A percentile compares a stretch with the other conserved stretches of the same genome.
These are phyloP conservation scores for Antarctomyces pellizariae DNA, from an alignment of 495 filamentous ascomycete genomes.

Conservation along the genomic window DNA sequence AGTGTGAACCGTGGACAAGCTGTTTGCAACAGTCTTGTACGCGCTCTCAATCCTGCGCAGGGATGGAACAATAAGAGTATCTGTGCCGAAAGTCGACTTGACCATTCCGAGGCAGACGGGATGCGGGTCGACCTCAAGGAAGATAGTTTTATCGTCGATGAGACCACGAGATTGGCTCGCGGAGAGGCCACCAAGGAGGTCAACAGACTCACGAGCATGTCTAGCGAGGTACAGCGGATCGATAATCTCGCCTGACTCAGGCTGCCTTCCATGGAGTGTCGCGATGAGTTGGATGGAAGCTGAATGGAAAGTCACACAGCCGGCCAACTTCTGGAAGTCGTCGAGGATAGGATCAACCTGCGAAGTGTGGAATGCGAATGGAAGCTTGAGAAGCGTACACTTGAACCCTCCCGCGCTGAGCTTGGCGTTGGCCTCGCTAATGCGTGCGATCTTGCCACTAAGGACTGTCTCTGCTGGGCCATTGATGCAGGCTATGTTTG, in stretches of 20 bases:
- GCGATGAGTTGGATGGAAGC: slow-evolving; percentile 51
- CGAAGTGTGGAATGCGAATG: slow-evolving; percentile 62
- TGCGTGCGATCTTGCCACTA: slow-evolving; percentile 25
- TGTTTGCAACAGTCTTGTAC: slow-evolving; percentile 40
- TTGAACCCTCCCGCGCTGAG: slow-evolving; percentile 36
- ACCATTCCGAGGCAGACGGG: slow-evolving; percentile 47
- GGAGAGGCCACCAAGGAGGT: slow-evolving; percentile 42
- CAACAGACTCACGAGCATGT: slow-evolving; percentile 48
- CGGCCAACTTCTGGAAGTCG: slow-evolving; percentile 34
- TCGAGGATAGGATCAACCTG: slow-evolving; percentile 60
- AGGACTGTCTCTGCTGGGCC: slow-evolving; percentile 35
- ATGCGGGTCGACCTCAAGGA: slow-evolving; percentile 48
- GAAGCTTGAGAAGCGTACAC: slow-evolving; percentile 43
- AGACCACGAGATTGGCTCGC: slow-evolving; percentile 23
- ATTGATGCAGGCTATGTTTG: slow-evolving; percentile 38
- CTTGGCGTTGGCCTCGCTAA: slow-evolving; percentile 31
- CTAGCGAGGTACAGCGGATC: slow-evolving; percentile 35
- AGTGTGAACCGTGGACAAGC: slow-evolving; percentile 34
- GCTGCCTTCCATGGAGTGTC: slow-evolving; percentile 35
- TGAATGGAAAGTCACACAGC: slow-evolving; percentile 30
- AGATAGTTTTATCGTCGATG: slow-evolving; percentile 30
- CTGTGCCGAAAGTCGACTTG: slow-evolving; percentile 34
- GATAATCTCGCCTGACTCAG: slow-evolving; percentile 30
- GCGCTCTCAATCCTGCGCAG: slow-evolving; percentile 26
- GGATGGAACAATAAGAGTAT: slow-evolving; percentile 32